Evolutionary conservation across 371 early-diverging fungal species (phyloP).

Genomic region (Homolaphlyctis polyrhiza): DNA sequence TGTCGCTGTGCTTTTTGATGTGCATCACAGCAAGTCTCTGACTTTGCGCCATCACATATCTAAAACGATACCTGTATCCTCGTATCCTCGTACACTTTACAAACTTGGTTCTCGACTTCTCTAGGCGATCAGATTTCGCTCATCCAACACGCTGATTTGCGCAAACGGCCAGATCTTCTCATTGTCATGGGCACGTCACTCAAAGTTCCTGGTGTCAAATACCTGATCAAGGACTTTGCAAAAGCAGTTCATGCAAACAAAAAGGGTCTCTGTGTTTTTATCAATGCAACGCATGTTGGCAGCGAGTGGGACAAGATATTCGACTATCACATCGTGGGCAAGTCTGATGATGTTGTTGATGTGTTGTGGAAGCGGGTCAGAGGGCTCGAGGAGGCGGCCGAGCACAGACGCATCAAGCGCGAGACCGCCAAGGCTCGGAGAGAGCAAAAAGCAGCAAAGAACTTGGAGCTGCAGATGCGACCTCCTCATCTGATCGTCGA

Average conservation of each 20-base stretch:
- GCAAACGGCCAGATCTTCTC: constrained; percentile 77
- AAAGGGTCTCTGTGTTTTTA: constrained; percentile 13
- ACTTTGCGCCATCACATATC: neutral
- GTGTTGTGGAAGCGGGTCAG: neutral
- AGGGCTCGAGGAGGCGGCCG: neutral
- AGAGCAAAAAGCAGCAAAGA: neutral
- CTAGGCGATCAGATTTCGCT: constrained; percentile 73
- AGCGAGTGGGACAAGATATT: constrained; percentile 76
- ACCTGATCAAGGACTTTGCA: constrained; percentile 84
- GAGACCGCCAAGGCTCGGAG: neutral
- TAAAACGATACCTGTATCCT: neutral
- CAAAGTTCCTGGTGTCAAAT: constrained; percentile 89
- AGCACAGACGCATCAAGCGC: neutral
- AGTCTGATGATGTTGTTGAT: constrained; percentile 52
- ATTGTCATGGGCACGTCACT: constrained; percentile 98
- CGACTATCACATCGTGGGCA: constrained; percentile 81
- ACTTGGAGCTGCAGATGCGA: neutral
- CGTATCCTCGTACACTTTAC: neutral
- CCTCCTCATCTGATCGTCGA: too few relatives aligned
- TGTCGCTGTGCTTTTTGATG: neutral
- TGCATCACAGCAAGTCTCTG: neutral
- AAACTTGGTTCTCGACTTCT: too few relatives aligned
- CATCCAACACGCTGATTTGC: constrained; percentile 58
- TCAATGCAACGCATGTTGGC: constrained; percentile 40
- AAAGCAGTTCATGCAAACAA: constrained; percentile 39